These are phyloP conservation scores for Phytophthora ohioensis DNA, from an alignment of 352 stramenopile species.

Conservation along the genomic window DNA sequence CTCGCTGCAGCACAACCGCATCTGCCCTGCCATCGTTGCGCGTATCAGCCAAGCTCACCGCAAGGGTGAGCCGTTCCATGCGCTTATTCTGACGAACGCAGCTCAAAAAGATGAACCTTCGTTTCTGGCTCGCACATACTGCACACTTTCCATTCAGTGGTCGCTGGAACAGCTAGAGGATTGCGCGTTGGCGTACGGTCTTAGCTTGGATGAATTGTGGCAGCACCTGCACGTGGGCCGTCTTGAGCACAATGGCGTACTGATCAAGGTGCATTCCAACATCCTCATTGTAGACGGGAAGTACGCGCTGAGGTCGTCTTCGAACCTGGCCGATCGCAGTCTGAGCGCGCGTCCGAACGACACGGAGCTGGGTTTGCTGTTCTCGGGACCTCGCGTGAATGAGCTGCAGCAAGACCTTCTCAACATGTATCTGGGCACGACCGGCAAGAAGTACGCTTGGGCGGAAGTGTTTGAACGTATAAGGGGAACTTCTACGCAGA, in stretches of 20 bases:
- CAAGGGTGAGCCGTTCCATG: slow-evolving; percentile 54
- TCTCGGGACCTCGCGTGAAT: slow-evolving; percentile 51
- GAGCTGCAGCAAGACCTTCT: slow-evolving; percentile 70
- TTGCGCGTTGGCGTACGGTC: slow-evolving; percentile 51
- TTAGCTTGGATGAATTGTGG: slow-evolving; percentile 49
- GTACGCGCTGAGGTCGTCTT: slow-evolving; percentile 77
- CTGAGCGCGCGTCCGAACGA: slow-evolving; percentile 73
- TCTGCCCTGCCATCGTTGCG: slow-evolving; percentile 68
- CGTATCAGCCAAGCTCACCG: slow-evolving; percentile 55
- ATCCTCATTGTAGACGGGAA: slow-evolving; percentile 79
- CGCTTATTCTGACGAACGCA: slow-evolving; percentile 76
- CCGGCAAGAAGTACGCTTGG: slow-evolving; percentile 43
- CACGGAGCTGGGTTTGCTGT: slow-evolving; percentile 75
- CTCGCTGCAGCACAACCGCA: slow-evolving; percentile 75
- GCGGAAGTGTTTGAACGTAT: slow-evolving; percentile 22
- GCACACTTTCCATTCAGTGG: slow-evolving; percentile 81
- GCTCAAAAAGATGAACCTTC: slow-evolving; percentile 83
- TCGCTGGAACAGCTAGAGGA: slow-evolving; percentile 76
- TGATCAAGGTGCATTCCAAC: slow-evolving; percentile 86
- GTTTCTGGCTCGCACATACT: slow-evolving; percentile 80
- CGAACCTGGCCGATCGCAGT: slow-evolving; percentile 81
- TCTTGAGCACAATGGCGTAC: slow-evolving; percentile 53
- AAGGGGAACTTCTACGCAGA: slow-evolving; percentile 14
- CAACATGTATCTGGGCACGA: slow-evolving; percentile 72
- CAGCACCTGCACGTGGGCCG: slow-evolving; percentile 60